Conservation (phyloP, 495 filamentous ascomycete genomes). For the Podospora pseudopauciseta region DNA sequence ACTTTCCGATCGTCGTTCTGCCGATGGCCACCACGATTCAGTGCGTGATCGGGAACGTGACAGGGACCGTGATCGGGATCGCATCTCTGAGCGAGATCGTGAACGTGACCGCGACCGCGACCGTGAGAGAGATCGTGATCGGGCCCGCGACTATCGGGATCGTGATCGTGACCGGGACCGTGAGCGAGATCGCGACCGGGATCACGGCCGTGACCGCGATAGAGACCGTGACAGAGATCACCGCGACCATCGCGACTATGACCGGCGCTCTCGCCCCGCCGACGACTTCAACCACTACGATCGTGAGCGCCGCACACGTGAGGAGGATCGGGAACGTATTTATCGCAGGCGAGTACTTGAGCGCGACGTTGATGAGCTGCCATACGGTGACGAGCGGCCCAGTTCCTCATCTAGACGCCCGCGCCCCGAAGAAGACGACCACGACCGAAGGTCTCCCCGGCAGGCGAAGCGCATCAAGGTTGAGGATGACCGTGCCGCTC, state of each 20-base stretch:
- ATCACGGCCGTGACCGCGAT: constrained; percentile 37
- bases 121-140: constrained; percentile 45
- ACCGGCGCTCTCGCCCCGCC: constrained; percentile 38
- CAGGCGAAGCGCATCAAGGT: constrained; percentile 39
- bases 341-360: constrained; percentile 82
- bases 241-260: constrained; percentile 29
- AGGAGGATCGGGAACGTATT: constrained; percentile 77
- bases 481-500: constrained; percentile 10
- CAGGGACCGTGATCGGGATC: constrained; percentile 53
- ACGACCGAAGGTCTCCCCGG: constrained; percentile 55
- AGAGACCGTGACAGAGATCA: constrained; percentile 34
- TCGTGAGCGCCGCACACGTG: constrained; percentile 71
- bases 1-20: constrained; percentile 49
- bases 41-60: constrained; percentile 52
- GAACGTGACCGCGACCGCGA: constrained; percentile 45
- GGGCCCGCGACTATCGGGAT: constrained; percentile 33
- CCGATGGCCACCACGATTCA: constrained; percentile 38
- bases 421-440: constrained; percentile 68
- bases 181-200: constrained; percentile 37
- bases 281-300: constrained; percentile 57
- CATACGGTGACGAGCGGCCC: constrained; percentile 77
- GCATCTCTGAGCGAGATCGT: constrained; percentile 44
- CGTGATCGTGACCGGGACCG: constrained; percentile 34
- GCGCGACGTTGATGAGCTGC: constrained; percentile 72
- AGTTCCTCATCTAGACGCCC: constrained; percentile 59